A percentile compares a stretch with the other conserved stretches of the same genome.
Conservation (phyloP, 495 filamentous ascomycete genomes). For the Aspergillus cristatus region DNA sequence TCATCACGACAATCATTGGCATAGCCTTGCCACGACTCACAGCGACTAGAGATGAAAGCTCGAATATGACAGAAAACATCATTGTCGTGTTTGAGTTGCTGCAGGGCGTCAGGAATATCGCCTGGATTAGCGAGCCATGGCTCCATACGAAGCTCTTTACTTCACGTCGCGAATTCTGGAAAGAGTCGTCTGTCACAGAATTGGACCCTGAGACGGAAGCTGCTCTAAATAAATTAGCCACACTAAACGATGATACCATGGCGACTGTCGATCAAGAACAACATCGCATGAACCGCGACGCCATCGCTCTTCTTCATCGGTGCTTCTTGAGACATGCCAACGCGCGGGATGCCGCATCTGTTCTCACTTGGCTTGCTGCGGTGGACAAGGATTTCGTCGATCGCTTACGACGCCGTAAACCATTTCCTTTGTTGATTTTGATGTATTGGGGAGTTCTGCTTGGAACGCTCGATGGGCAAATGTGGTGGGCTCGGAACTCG, state of each 20-base stretch:
- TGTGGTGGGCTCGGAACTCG: conserved; percentile 32
- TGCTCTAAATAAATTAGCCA: conserved; percentile 17
- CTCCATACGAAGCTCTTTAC: conserved; percentile 20
- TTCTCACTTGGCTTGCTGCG: conserved; percentile 28
- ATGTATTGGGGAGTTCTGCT: conserved; percentile 33
- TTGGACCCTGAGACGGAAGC: conserved; percentile 18
- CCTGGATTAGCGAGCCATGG: conserved; percentile 22
- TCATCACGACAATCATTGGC: conserved; percentile 38
- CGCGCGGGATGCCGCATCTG: conserved; percentile 16
- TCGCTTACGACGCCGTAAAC: conserved; percentile 20
- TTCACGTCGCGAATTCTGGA: conserved; percentile 12
- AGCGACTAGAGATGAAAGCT: conserved; percentile 19
- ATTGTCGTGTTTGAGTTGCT: conserved; percentile 28
- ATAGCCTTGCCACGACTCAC: conserved; percentile 38
- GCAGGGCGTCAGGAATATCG: conserved; percentile 29
- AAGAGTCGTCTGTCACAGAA: neutral
- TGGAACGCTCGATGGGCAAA: conserved; percentile 21
- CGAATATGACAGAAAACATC: conserved; percentile 30
- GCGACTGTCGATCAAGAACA: conserved; percentile 15
- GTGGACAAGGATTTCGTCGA: conserved; percentile 29
- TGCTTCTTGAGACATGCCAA: conserved; percentile 19
- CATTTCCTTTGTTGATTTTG: conserved; percentile 24
- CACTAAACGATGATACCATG: conserved; percentile 18
- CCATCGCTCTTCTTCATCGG: conserved; percentile 19
- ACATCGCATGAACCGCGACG: conserved; percentile 21